Evolutionary conservation across 2,329 filamentous ascomycete species (phyloP), one percentile per base, ranked within the genome.

Genomic region (Dothiorella sarmentorum): DNA sequence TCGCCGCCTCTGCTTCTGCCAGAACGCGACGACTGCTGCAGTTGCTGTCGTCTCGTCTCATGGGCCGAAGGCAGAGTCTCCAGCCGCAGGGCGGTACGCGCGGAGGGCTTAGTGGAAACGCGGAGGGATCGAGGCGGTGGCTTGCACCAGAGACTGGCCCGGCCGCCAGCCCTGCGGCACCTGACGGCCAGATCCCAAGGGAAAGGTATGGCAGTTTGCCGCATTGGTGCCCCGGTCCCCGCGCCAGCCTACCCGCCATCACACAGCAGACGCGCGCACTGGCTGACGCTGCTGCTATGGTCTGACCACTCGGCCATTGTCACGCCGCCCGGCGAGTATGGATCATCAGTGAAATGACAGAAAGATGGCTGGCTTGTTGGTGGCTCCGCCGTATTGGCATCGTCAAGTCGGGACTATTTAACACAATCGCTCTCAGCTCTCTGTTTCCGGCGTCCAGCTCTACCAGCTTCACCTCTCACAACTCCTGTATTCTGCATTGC

Each of bases 141-240:
- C 49, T 40, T 53, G 33, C 24, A 35, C 49, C 49, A 27, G 49
- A 33, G 49, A 40, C 49, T 53, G 49, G 49, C 22, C 49, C 49
- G 24, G 49, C 35, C 22, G 49, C 49, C 56, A 58, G 56, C 43
- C 44, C 44, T 52, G 57, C 47, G 45, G 45, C 57, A 58, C 33
- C 37, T 59, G 57, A 59, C 57, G 45, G 47, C 31, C 49, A n/a
- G n/a, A n/a, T n/a, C n/a, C n/a, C n/a, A n/a, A n/a, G n/a, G n/a
- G n/a, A 15, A 18, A 35, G 15, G 29, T 31, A 20, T 55, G 51
- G 47, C 43, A 58, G 55, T 20, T 40, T 22, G 44, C 22, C 33
- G 33, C 45, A 24, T 29, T 43, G 31, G 31, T 47, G 27, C 18
- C 45, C 13, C 29, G 45, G 26, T 15, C 45, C 9, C 22, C 42